A percentile compares a stretch with the other conserved stretches of the same genome.
Evolutionary conservation across 2,329 filamentous ascomycete species (phyloP).

Genomic region (Biscogniauxia mediterranea): DNA sequence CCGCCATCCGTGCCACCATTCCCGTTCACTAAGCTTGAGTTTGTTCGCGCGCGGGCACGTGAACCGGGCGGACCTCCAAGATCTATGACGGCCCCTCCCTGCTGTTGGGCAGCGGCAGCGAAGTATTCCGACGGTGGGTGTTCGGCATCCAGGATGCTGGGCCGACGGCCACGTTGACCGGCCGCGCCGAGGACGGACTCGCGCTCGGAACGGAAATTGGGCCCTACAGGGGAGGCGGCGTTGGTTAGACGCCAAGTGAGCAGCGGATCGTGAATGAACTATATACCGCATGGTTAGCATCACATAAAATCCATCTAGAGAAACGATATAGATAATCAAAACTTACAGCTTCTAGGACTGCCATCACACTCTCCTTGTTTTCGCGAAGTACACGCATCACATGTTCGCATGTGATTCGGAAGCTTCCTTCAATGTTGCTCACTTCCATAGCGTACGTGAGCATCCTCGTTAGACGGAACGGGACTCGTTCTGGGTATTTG

Average conservation of each 20-base stretch:
- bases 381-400: constrained; percentile 95
- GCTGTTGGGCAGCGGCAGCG: constrained; percentile 37
- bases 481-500: constrained; percentile 96
- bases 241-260: constrained; percentile 90
- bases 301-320: background rate
- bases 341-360: constrained; percentile 93
- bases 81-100: constrained; percentile 33
- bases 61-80: constrained; percentile 47
- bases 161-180: constrained; percentile 55
- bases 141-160: constrained; percentile 67
- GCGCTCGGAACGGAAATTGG: constrained; percentile 63
- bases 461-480: constrained; percentile 97
- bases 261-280: constrained; percentile 99
- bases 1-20: constrained; percentile 30
- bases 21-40: constrained; percentile 46
- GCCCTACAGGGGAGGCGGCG: constrained; percentile 60
- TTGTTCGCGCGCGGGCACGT: constrained; percentile 57
- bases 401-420: constrained; percentile 96
- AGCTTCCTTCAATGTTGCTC: constrained; percentile 98
- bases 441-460: constrained; percentile 99
- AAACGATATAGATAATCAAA: background rate
- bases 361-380: constrained; percentile 98
- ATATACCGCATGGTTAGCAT: constrained; percentile 37
- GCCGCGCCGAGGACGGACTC: constrained; percentile 52
- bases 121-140: constrained; percentile 59